Evolutionary conservation across 371 early-diverging fungal genomes (phyloP).

Genomic region (Capillidium heterosporum): DNA sequence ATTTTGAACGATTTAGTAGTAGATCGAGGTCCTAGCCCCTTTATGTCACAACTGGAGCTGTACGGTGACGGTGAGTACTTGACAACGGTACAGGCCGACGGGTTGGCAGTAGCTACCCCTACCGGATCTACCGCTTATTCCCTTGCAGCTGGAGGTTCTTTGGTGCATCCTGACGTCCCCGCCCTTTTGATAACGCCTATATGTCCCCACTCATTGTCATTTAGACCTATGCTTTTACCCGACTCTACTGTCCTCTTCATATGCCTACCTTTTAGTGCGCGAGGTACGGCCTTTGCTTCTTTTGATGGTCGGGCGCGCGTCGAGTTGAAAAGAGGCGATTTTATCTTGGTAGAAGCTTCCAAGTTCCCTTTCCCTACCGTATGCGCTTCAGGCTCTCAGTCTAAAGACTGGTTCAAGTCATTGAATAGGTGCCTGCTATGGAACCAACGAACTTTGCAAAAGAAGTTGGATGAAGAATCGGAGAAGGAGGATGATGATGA

Average conservation of each 20-base stretch:
- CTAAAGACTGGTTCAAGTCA: constrained; percentile 67
- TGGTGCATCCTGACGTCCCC: constrained; percentile 87
- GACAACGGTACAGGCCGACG: constrained; percentile 79
- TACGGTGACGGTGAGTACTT: constrained; percentile 71
- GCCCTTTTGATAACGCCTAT: constrained; percentile 84
- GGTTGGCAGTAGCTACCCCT: constrained; percentile 77
- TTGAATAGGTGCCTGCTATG: constrained; percentile 57
- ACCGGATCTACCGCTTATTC: constrained; percentile 93
- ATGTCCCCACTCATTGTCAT: constrained; percentile 85
- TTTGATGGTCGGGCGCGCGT: constrained; percentile 81
- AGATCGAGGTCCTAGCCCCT: constrained; percentile 76
- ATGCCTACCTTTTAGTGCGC: constrained; percentile 43
- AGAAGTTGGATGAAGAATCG: constrained; percentile 13
- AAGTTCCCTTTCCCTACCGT: constrained; percentile 77
- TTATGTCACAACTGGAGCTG: constrained; percentile 71
- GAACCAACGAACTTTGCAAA: constrained; percentile 66
- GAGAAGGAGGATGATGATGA: background rate
- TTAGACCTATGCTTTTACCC: constrained; percentile 85
- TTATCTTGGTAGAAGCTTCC: constrained; percentile 64
- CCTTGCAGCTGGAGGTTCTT: constrained; percentile 77
- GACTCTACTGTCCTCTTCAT: constrained; percentile 62
- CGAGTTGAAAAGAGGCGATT: constrained; percentile 78
- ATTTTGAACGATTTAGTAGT: constrained; percentile 64
- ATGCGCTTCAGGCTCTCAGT: constrained; percentile 48
- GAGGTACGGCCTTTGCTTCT: constrained; percentile 54